phyloP scores from a whole-genome alignment of 139 green algal species.

The Chlorella sp. region DNA sequence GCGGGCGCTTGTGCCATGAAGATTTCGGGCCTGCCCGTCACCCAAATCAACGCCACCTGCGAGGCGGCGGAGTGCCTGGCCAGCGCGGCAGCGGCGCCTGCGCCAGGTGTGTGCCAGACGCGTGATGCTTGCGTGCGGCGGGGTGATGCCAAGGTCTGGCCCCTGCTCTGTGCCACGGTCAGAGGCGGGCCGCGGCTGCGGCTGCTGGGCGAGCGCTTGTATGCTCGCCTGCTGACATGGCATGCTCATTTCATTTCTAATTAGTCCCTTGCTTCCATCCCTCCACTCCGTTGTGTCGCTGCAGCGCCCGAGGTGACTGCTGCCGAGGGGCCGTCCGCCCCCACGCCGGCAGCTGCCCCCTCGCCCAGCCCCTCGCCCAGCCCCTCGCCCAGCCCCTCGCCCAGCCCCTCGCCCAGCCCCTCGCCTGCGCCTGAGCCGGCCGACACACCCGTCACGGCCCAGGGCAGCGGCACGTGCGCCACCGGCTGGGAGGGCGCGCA shows the following conservation, averaged over 20 bases:
- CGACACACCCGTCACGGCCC: background rate
- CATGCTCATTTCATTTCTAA: no score
- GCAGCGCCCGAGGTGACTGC: background rate
- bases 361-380: background rate
- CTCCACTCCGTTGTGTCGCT: background rate
- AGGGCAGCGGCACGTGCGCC: slow-evolving; percentile 3
- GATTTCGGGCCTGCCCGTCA: slow-evolving; percentile 14
- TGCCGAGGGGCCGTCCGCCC: no score
- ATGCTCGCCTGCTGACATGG: no score
- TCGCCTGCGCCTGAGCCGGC: background rate
- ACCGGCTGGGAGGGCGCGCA: slow-evolving; percentile 38
- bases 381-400: background rate
- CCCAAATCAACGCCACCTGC: slow-evolving; percentile 31
- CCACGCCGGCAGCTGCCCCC: background rate
- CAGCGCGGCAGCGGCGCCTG: no score
- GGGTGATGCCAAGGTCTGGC: no score
- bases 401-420: background rate
- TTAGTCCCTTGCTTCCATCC: background rate
- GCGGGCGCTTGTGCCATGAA: slow-evolving; percentile 17
- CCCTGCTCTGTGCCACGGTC: no score
- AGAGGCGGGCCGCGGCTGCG: no score
- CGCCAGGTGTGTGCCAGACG: background rate
- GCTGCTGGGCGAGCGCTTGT: no score
- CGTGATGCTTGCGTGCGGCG: background rate
- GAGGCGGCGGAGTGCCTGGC: slow-evolving; percentile 15